Percentiles rank a stretch among this genome's conserved stretches.
Conservation (phyloP, 1,139 yeast genomes). For the Geotrichum klebahnii region DNA sequence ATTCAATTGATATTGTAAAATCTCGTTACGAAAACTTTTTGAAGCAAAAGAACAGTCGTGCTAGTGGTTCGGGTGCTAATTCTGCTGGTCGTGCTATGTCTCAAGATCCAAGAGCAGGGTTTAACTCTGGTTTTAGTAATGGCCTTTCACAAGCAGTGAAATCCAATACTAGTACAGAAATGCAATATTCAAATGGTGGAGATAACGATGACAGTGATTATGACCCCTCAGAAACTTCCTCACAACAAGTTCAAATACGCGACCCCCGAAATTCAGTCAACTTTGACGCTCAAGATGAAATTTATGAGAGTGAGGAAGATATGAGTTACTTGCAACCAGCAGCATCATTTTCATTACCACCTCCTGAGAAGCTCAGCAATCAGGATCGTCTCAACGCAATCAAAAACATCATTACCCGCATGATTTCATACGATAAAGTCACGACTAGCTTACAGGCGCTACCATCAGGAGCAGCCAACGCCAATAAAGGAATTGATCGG, state of each 20-base stretch:
- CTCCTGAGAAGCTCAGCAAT: slow-evolving; percentile 42
- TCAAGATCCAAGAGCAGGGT: neutral
- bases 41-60: slow-evolving; percentile 31
- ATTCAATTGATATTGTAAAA: slow-evolving; percentile 63
- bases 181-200: neutral
- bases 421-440: slow-evolving; percentile 32
- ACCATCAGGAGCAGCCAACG: slow-evolving; percentile 25
- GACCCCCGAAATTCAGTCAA: neutral
- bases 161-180: neutral
- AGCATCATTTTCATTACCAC: slow-evolving; percentile 53
- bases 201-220: slow-evolving; percentile 13
- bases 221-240: slow-evolving; percentile 17
- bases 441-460: slow-evolving; percentile 19
- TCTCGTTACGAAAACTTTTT: slow-evolving; percentile 52
- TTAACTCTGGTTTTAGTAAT: neutral
- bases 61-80: neutral
- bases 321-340: slow-evolving; percentile 22
- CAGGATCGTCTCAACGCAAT: slow-evolving; percentile 31
- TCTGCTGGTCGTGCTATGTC: neutral
- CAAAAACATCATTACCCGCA: slow-evolving; percentile 32
- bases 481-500: slow-evolving; percentile 34
- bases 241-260: slow-evolving; percentile 3
- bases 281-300: slow-evolving; percentile 31
- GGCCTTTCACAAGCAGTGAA: neutral
- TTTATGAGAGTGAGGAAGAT: slow-evolving; percentile 22